Base-by-base conservation (phyloP, 2,329 filamentous ascomycete genomes). In the Diplodia intermedia region DNA sequence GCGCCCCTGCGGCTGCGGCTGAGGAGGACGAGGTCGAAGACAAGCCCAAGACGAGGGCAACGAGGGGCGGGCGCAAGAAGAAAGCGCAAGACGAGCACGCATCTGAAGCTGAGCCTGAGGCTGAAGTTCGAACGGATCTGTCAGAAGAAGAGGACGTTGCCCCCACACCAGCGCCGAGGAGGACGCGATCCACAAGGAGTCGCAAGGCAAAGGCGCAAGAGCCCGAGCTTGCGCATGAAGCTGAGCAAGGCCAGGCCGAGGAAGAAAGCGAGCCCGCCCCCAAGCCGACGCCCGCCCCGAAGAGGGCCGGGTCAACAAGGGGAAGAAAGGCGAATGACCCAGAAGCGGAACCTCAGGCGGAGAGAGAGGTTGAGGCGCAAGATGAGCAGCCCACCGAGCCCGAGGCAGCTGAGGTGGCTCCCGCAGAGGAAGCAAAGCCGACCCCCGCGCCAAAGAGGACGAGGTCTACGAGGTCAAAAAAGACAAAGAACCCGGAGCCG, bases 11-110 rank as follows among this genome's bases (percentile, higher is more conserved):
- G 4, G 14, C 52, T 56, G 33, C 31, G 9, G 31, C 7, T 14
- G 47, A 63, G n/a, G 43, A 38, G 7, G 60, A 63, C 7, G 43
- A 47, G 7, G 26, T 2, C 15, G 60, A 52, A 31, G 60, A 53
- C n/a, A 63, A 52, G 29, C 47, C 65, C 1, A 60, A 40, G 43
- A 26, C 60, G 15, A 50, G 65, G 15, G 20, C 65, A 6, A 38
- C 65, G 9, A 66, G 57, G 23, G 57, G 57, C 18, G 55, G 43
- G 29, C 57, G 57, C n/a, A 65, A 65, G 57, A 68, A 63, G 66
- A 50, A 40, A 36, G 50, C 60, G 23, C 50, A 54, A 14, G 43
- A 52, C 14, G 50, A 68, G 49, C 47, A 49, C 11, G 56, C 60
- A n/a, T 20, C 20, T 5, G 55, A 63, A 12, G 36, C 40, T 26